These are phyloP conservation scores for Kluyveromyces dobzhanskii DNA, from an alignment of 805 yeast species.

Conservation along the genomic window DNA sequence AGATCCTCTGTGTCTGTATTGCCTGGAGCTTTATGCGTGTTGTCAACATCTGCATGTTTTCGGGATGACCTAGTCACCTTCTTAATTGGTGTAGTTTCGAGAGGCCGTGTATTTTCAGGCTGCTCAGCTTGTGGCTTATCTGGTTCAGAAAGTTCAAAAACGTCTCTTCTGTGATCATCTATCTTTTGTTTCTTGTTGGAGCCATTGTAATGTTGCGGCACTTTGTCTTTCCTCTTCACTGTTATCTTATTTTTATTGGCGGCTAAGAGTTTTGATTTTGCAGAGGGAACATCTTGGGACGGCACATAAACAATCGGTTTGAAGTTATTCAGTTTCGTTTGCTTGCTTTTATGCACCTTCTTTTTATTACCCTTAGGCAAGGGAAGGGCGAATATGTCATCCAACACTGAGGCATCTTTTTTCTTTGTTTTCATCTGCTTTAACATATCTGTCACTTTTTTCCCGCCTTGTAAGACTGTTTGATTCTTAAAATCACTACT, in stretches of 20 bases:
- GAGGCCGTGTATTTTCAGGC: no score
- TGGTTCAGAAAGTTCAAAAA: neutral
- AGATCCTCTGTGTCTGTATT: no score
- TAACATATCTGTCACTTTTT: conserved; percentile 1
- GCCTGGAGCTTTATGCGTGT: no score
- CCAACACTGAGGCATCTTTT: conserved; percentile 18
- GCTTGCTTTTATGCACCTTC: conserved; percentile 7
- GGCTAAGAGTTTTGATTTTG: neutral
- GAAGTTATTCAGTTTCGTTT: conserved; percentile 13
- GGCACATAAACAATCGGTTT: conserved; percentile 14
- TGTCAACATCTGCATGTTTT: no score
- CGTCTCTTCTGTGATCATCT: neutral
- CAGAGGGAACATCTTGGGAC: conserved; percentile 12
- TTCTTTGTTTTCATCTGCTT: conserved; percentile 8
- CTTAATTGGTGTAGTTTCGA: no score
- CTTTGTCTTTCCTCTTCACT: conserved; percentile 2
- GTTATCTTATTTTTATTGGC: neutral
- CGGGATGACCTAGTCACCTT: no score
- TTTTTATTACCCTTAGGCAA: conserved; percentile 2
- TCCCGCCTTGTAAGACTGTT: neutral
- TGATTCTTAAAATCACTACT: no score
- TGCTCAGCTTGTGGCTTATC: neutral
- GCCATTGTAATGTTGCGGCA: conserved; percentile 3
- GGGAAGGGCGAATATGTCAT: conserved; percentile 17
- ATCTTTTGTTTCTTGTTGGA: neutral